phyloP scores from a whole-genome alignment of 1,284 basidiomycete species.

The Wallemia hederae region DNA sequence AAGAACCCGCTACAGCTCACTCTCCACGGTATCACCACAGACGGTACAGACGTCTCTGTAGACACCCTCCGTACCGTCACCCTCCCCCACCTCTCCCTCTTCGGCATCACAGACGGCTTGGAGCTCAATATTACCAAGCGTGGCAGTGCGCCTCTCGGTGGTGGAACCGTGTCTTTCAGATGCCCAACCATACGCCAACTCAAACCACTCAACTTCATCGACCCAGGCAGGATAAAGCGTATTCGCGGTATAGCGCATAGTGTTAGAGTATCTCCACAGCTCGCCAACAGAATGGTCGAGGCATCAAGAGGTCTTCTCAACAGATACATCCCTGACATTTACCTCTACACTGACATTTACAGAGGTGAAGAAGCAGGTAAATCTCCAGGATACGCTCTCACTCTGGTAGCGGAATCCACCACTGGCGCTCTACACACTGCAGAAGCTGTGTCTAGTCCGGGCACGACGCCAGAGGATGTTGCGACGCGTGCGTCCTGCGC shows the following conservation, averaged over 20 bases:
- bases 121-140: slow-evolving; percentile 78
- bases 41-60: slow-evolving; percentile 56
- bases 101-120: slow-evolving; percentile 58
- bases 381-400: slow-evolving; percentile 85
- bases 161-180: slow-evolving; percentile 75
- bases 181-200: slow-evolving; percentile 70
- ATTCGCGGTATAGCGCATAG: slow-evolving; percentile 91
- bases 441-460: slow-evolving; percentile 50
- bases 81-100: slow-evolving; percentile 64
- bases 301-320: slow-evolving; percentile 69
- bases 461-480: slow-evolving; percentile 63
- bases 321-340: slow-evolving; percentile 89
- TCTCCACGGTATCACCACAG: slow-evolving; percentile 61
- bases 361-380: slow-evolving; percentile 91
- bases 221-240: slow-evolving; percentile 65
- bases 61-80: slow-evolving; percentile 80
- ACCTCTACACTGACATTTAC: slow-evolving; percentile 93
- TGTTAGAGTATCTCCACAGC: slow-evolving; percentile 82
- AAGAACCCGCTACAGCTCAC: slow-evolving; percentile 62
- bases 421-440: slow-evolving; percentile 66
- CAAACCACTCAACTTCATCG: slow-evolving; percentile 71
- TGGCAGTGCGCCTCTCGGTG: slow-evolving; percentile 67
- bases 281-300: slow-evolving; percentile 93
- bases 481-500: slow-evolving; percentile 47
- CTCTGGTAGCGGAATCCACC: slow-evolving; percentile 66